phyloP scores from a whole-genome alignment of 2,329 filamentous ascomycete genomes.

The Colletotrichum liriopes region DNA sequence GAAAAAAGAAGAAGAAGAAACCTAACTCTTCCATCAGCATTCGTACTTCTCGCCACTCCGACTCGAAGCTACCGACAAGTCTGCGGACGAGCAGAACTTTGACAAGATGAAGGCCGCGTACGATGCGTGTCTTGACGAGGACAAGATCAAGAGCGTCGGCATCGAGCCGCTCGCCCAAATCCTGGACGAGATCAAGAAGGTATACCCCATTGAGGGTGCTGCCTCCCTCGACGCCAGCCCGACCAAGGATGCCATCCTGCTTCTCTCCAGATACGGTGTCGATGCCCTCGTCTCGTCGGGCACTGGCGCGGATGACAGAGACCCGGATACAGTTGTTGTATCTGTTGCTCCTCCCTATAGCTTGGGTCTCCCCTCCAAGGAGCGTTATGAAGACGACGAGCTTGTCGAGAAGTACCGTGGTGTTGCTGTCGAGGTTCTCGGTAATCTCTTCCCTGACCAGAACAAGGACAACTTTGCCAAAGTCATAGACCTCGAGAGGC shows the following conservation, averaged over 20 bases:
- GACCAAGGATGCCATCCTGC: slow-evolving; percentile 60
- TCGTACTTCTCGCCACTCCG: slow-evolving; percentile 64
- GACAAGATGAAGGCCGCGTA: slow-evolving; percentile 76
- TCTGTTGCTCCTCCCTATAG: slow-evolving; percentile 60
- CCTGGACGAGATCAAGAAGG: slow-evolving; percentile 58
- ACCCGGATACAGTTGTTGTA: slow-evolving; percentile 56
- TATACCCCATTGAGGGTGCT: slow-evolving; percentile 45
- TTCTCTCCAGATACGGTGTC: slow-evolving; percentile 63
- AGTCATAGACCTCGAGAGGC: slow-evolving; percentile 72
- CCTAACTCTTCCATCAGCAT: slow-evolving; percentile 54
- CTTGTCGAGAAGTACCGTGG: slow-evolving; percentile 66
- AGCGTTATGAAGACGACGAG: slow-evolving; percentile 71
- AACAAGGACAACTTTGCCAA: slow-evolving; percentile 58
- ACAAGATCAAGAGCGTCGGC: slow-evolving; percentile 68
- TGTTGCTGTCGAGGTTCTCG: slow-evolving; percentile 46
- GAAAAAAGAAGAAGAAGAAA: not conserved
- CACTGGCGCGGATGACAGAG: slow-evolving; percentile 60
- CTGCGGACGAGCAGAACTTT: slow-evolving; percentile 74
- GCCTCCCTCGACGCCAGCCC: slow-evolving; percentile 48
- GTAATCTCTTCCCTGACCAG: slow-evolving; percentile 52
- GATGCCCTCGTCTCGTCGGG: slow-evolving; percentile 54
- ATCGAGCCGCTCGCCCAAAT: slow-evolving; percentile 70
- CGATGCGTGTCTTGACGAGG: slow-evolving; percentile 76
- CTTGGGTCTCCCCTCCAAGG: slow-evolving; percentile 74
- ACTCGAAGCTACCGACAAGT: slow-evolving; percentile 54